Evolutionary conservation across 495 filamentous ascomycete species (phyloP).

Genomic region (Penicillium tannophilum): DNA sequence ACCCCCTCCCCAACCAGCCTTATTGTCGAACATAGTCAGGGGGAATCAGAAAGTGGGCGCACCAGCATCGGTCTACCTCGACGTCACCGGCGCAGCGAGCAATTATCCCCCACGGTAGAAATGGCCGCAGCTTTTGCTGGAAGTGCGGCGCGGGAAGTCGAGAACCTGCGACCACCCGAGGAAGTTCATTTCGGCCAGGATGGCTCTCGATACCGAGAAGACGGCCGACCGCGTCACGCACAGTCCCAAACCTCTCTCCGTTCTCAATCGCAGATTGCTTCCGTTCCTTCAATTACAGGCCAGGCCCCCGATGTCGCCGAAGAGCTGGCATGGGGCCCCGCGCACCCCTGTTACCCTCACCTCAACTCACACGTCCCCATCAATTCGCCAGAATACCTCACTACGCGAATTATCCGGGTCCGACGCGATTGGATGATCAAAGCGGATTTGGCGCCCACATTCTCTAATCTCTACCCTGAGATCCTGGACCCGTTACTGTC

Average conservation of each 20-base stretch:
- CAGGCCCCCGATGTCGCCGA: constrained; percentile 50
- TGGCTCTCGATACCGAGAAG: constrained; percentile 23
- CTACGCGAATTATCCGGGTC: constrained; percentile 89
- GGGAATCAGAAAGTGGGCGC: constrained; percentile 57
- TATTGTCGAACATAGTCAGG: constrained; percentile 64
- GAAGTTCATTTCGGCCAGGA: constrained; percentile 35
- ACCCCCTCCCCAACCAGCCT: constrained; percentile 60
- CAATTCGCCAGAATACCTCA: constrained; percentile 68
- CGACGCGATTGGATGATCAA: constrained; percentile 85
- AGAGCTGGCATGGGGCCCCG: constrained; percentile 75
- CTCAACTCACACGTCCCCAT: constrained; percentile 87
- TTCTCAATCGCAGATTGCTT: constrained; percentile 45
- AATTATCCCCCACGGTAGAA: constrained; percentile 42
- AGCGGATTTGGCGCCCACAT: constrained; percentile 91
- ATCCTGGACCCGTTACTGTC: constrained; percentile 83
- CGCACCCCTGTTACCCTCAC: constrained; percentile 91
- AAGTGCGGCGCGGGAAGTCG: constrained; percentile 32
- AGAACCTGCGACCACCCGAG: constrained; percentile 36
- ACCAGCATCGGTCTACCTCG: constrained; percentile 69
- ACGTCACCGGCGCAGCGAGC: constrained; percentile 48
- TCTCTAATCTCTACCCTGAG: constrained; percentile 92
- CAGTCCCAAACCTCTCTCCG: constrained; percentile 44
- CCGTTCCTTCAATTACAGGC: constrained; percentile 43
- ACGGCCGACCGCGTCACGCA: constrained; percentile 37
- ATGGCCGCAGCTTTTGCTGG: constrained; percentile 47